Base-by-base conservation (phyloP, 1,139 yeast species). In the Arxiozyma slooffiae region DNA sequence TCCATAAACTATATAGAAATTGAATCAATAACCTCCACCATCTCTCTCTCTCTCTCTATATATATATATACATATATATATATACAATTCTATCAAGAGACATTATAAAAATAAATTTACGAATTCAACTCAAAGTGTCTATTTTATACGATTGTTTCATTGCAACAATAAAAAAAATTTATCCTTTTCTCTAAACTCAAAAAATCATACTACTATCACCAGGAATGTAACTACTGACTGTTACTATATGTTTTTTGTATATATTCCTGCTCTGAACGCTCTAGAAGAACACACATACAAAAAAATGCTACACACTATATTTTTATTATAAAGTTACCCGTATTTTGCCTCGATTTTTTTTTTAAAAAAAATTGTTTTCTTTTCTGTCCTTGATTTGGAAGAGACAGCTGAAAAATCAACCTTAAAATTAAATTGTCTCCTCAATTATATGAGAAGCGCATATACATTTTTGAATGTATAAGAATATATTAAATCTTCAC, bases 381-480 rank as follows among this genome's bases (percentile, higher is more conserved):
- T 42, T 42, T 38, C 38, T 42, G 43, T 42, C 20, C 38, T 42
- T 42, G 45, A 34, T 34, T 34, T 34, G 34, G 26, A 42, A 42
- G 20, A 30, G 36, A 11, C 11, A 30, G 36, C 6, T 30, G 36
- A 30, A 30, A 30, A 30, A 30, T 30, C 36, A 11, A 30, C 36
- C 36, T 14, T 30, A 30, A 11, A 30, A n/a, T 30, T 14, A 30
- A 30, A 16, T 30, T 30, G 14, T 11, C n/a, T 30, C 6, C 6
- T 30, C n/a, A 4, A 30, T n/a, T 30, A 4, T 30, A 30, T 3
- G 14, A 30, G 36, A 30, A 11, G 7, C 11, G 36, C 6, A 30
- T 14, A 14, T 2, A 30, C n/a, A 30, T 16, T 9, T 30, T 11
- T 30, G 14, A 9, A 16, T 26, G 26, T 26, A 41, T 23, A 26